Evolutionary conservation across 2,329 filamentous ascomycete species (phyloP).

Genomic region (Calonectria pteridis): DNA sequence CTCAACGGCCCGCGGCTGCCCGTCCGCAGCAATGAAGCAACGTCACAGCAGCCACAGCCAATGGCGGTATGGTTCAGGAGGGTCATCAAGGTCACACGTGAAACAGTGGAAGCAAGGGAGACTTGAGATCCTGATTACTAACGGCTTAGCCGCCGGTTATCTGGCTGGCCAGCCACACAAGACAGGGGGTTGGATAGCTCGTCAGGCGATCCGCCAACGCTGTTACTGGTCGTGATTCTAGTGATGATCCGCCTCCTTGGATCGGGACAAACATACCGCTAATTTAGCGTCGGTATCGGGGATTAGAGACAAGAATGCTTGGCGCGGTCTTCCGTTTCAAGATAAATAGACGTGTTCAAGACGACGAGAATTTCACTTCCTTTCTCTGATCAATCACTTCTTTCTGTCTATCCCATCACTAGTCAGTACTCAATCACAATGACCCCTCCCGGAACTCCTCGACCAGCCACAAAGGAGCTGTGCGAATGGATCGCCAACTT

Average conservation of each 20-base stretch:
- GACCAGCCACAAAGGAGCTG: not conserved
- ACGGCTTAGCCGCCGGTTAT: not conserved
- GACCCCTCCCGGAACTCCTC: not conserved
- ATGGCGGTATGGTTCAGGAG: too few relatives aligned
- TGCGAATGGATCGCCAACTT: not conserved
- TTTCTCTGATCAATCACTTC: not conserved
- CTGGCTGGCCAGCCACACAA: not conserved
- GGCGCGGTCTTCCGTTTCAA: not conserved
- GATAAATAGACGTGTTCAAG: not conserved
- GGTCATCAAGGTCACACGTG: not conserved
- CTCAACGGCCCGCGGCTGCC: not conserved
- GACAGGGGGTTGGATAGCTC: not conserved
- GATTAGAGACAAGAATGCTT: not conserved
- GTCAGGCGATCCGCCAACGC: not conserved
- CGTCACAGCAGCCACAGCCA: too few relatives aligned
- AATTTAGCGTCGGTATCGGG: not conserved
- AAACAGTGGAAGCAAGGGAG: not conserved
- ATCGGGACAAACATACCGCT: not conserved
- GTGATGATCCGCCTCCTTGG: not conserved
- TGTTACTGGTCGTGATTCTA: not conserved
- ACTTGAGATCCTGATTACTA: not conserved
- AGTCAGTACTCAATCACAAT: not conserved
- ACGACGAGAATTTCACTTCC: not conserved
- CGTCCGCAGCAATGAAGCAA: too few relatives aligned
- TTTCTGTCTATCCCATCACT: not conserved